Conservation (phyloP, 2,329 filamentous ascomycete species). For the Diaporthe ilicicola region DNA sequence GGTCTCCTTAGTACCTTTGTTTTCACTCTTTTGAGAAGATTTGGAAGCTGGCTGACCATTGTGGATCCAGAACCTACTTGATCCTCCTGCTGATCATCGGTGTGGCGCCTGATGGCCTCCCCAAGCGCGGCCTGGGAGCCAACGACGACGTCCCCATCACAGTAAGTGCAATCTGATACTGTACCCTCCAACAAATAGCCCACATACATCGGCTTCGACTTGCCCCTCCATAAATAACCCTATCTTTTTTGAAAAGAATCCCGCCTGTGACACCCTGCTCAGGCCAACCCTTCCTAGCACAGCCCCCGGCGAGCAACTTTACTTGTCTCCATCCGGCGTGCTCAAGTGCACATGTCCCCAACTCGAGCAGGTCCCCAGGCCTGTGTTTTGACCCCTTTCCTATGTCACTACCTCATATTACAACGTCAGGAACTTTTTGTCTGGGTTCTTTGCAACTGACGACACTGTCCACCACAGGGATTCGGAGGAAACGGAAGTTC, state of each 20-base stretch:
- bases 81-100: neutral
- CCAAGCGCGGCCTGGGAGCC: constrained; percentile 36
- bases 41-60: neutral
- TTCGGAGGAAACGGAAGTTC: constrained; percentile 34
- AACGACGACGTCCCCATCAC: constrained; percentile 37
- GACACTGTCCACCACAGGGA: constrained; percentile 6
- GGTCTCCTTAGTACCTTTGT: neutral
- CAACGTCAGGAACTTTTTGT: neutral
- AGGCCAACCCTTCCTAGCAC: too few relatives aligned
- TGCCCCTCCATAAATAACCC: too few relatives aligned
- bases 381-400: too few relatives aligned
- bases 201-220: too few relatives aligned
- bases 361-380: neutral
- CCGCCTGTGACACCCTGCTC: too few relatives aligned
- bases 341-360: too few relatives aligned
- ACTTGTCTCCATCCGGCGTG: too few relatives aligned
- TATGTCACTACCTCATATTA: neutral
- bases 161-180: neutral
- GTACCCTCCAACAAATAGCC: neutral
- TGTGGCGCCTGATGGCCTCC: constrained; percentile 1
- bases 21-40: too few relatives aligned
- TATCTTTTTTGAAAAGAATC: neutral
- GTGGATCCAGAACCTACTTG: neutral
- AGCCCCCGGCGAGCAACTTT: too few relatives aligned
- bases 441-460: neutral